Base-by-base conservation (phyloP, 768 basidiomycete species). In the Calocybe gangraenosa region DNA sequence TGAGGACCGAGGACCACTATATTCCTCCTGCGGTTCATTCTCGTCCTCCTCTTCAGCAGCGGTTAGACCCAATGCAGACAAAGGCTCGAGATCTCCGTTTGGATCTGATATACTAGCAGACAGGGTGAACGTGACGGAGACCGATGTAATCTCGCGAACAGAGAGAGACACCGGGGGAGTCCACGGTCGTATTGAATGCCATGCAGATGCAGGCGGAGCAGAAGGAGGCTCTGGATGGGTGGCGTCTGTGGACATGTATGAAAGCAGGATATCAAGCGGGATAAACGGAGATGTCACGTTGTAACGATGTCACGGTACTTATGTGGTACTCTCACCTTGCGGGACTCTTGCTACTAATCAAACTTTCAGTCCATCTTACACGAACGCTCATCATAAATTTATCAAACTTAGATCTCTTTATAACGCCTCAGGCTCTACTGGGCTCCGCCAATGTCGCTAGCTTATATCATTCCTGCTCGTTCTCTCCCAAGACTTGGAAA, bases 61-160 rank as follows among this genome's bases (percentile, higher is more conserved):
- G 23, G 54, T 52, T 46, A 73, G 57, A 4, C 67, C 70, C 5
- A 74, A 64, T 10, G 70, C 66, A 11, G 68, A 66, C 38, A 77
- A 68, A n/a, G 67, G 61, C 44, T 75, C 73, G 34, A 66, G 53
- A 30, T 69, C 65, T 22, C 61, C 59, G 37, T 48, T 54, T n/a
- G 60, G 51, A 51, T 65, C 66, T 31, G 72, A 66, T 47, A 75
- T 61, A 3, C 68, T 65, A 7, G 82, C 79, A 0, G 80, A 79
- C 18, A 92, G 73, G 48, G 84, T 74, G 57, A 92, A 90, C 0
- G 87, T 90, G 7, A 79, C 87, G 1, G 89, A 90, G 34, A 91
- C 89, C 0, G 89, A 91, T 18, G 90, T 88, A 40, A 92, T 82
- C 69, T 92, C 89, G 34, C 79, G 75, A 33, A 90, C 84, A 10